Conservation (phyloP, 345 rosid species). For the Hevea brasiliensis region DNA sequence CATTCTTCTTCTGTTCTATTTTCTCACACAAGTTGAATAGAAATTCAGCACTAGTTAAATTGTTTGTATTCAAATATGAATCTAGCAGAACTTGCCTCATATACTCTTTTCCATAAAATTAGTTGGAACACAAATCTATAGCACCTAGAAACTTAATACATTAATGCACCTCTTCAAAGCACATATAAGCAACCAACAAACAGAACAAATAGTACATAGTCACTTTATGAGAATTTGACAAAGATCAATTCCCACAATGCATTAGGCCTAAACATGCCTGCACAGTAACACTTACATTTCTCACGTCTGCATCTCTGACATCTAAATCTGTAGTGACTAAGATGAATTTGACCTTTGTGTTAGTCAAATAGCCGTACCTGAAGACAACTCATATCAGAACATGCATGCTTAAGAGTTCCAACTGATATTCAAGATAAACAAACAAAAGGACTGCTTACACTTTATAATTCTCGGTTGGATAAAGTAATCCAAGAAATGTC, state of each 20-base stretch:
- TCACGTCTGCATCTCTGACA: slow-evolving; percentile 85
- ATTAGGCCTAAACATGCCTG: slow-evolving; percentile 1
- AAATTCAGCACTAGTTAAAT: not conserved
- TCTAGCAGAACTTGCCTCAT: not conserved
- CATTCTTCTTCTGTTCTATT: no score
- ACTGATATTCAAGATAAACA: not conserved
- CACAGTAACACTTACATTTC: slow-evolving; percentile 58
- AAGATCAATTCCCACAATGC: not conserved
- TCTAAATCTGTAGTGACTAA: slow-evolving; percentile 86
- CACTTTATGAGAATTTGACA: not conserved
- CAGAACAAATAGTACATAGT: not conserved
- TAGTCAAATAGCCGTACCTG: slow-evolving; percentile 92
- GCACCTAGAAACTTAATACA: not conserved
- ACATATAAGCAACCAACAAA: not conserved
- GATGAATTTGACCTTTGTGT: slow-evolving; percentile 92
- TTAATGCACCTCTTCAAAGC: not conserved
- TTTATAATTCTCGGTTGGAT: slow-evolving; percentile 91
- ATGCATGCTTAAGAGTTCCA: not conserved
- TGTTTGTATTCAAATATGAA: not conserved
- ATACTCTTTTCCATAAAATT: not conserved
- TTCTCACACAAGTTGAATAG: no score
- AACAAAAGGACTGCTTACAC: slow-evolving; percentile 51
- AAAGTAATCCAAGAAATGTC: slow-evolving; percentile 88
- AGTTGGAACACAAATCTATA: not conserved
- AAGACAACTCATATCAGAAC: slow-evolving; percentile 14